phyloP scores from a whole-genome alignment of 768 basidiomycete species.

The Suillus ampliporus region DNA sequence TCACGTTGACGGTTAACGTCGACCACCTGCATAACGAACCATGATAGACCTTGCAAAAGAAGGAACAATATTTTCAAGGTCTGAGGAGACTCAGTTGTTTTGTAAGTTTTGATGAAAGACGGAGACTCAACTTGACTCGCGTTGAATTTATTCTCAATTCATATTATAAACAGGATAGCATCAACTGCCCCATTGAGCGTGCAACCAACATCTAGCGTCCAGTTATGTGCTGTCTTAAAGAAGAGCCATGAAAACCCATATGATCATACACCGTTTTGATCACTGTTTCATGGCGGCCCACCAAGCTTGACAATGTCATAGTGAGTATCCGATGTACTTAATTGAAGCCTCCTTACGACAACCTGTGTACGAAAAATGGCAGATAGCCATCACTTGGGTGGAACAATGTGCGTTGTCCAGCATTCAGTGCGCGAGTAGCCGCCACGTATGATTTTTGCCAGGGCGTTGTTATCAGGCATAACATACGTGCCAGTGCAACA shows the following conservation, averaged over 20 bases:
- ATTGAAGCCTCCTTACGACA: too few relatives aligned
- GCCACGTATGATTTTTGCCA: too few relatives aligned
- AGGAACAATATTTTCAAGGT: too few relatives aligned
- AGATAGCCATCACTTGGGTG: neutral
- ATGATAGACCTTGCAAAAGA: too few relatives aligned
- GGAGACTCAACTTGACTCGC: neutral
- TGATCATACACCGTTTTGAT: too few relatives aligned
- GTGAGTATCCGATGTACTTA: too few relatives aligned
- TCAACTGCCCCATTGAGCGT: neutral
- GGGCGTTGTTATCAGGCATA: neutral
- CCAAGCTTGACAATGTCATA: neutral
- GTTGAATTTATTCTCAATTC: neutral
- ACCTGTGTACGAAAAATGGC: neutral
- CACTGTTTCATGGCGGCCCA: neutral
- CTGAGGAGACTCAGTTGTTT: too few relatives aligned
- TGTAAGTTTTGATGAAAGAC: neutral
- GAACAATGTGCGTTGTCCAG: neutral
- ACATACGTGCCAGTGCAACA: neutral
- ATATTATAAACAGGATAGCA: too few relatives aligned
- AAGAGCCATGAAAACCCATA: neutral
- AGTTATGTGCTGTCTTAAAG: neutral
- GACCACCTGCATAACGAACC: too few relatives aligned
- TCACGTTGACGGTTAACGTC: too few relatives aligned
- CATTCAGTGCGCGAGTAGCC: too few relatives aligned
- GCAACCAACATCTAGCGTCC: neutral